Evolutionary conservation across 768 basidiomycete genomes (phyloP).

Genomic region (Kondoa malvinella): DNA sequence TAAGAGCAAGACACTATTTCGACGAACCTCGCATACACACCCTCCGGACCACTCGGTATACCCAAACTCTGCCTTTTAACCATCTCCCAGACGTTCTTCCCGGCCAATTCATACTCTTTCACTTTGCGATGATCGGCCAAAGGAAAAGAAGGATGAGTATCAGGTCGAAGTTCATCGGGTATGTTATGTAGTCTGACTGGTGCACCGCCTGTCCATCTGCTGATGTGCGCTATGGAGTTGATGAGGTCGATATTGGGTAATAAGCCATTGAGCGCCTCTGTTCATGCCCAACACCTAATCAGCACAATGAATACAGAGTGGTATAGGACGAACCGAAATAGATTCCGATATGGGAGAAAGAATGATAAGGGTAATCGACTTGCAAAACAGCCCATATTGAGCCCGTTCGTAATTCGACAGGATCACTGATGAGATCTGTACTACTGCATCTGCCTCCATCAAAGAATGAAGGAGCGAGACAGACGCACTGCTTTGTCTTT

Average conservation of each 20-base stretch:
- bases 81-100: constrained; percentile 53
- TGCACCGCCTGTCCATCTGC: constrained; percentile 46
- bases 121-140: background rate
- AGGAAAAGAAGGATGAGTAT: background rate
- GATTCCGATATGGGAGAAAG: constrained; percentile 86
- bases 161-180: constrained; percentile 27
- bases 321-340: constrained; percentile 54
- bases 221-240: constrained; percentile 50
- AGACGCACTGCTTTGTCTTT: constrained; percentile 45
- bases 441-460: background rate
- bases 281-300: too few relatives aligned
- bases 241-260: constrained; percentile 89
- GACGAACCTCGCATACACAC: constrained; percentile 63
- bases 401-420: constrained; percentile 52
- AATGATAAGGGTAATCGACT: constrained; percentile 91
- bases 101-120: constrained; percentile 34
- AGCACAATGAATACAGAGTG: too few relatives aligned
- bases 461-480: constrained; percentile 4
- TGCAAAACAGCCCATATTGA: constrained; percentile 90
- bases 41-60: constrained; percentile 72
- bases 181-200: constrained; percentile 65
- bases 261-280: constrained; percentile 88
- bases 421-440: constrained; percentile 31
- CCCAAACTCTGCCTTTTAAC: constrained; percentile 58
- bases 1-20: background rate